phyloP scores from a whole-genome alignment of 371 early-diverging fungal genomes.

The Batrachochytrium dendrobatidis region DNA sequence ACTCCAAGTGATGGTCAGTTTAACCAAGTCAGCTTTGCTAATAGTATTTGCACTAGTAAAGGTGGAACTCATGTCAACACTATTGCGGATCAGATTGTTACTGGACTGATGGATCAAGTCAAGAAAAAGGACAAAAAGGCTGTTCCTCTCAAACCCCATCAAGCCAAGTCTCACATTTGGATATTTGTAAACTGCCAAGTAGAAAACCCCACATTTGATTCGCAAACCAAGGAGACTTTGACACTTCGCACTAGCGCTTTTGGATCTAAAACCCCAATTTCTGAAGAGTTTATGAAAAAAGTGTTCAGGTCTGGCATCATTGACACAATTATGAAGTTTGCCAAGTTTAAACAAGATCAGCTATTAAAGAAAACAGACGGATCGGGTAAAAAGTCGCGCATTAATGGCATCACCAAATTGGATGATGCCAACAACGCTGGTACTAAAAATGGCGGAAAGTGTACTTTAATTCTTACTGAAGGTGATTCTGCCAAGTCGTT shows the following conservation, averaged over 20 bases:
- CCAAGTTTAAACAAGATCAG: conserved; percentile 76
- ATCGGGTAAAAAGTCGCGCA: conserved; percentile 52
- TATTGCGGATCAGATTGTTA: conserved; percentile 89
- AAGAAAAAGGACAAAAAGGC: conserved; percentile 83
- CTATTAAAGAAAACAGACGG: conserved; percentile 95
- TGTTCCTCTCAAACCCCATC: conserved; percentile 59
- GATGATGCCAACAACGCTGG: conserved; percentile 99
- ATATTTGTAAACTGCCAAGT: conserved; percentile 96
- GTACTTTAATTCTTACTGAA: conserved; percentile 98
- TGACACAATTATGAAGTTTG: conserved; percentile 74
- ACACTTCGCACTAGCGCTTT: conserved; percentile 79
- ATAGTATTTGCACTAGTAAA: conserved; percentile 95
- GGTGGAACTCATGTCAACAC: conserved; percentile 96
- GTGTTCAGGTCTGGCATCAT: conserved; percentile 78
- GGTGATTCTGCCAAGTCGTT: conserved; percentile 99
- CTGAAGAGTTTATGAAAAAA: conserved; percentile 79
- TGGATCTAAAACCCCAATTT: conserved; percentile 79
- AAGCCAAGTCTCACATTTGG: conserved; percentile 90
- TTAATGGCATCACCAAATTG: conserved; percentile 89
- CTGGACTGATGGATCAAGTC: conserved; percentile 60
- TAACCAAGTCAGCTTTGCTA: conserved; percentile 97
- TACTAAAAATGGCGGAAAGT: conserved; percentile 63
- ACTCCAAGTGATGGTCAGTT: conserved; percentile 94
- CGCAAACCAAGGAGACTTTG: conserved; percentile 99
- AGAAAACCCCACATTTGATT: conserved; percentile 98